Percentiles rank a stretch among this genome's conserved stretches.
Evolutionary conservation across 164 flowering plant genomes (phyloP).

Genomic region (Buxus sempervirens): DNA sequence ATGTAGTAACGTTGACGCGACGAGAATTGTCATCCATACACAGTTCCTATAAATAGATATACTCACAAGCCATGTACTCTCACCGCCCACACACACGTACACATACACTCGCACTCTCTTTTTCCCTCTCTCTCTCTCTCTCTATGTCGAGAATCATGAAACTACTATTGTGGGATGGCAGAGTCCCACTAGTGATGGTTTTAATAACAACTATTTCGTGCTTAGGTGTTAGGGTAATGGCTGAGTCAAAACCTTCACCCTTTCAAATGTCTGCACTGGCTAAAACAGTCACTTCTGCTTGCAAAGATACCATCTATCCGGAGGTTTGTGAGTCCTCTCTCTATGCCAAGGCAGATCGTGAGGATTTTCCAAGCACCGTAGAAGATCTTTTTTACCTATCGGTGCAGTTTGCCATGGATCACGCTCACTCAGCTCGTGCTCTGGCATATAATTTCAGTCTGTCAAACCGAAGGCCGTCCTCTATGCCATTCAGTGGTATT

Average conservation of each 20-base stretch:
- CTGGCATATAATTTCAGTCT: conserved; percentile 11
- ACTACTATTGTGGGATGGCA: conserved; percentile 1
- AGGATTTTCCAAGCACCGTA: conserved; percentile 1
- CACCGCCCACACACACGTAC: no score
- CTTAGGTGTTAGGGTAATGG: neutral
- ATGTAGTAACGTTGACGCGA: no score
- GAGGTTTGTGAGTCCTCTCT: conserved; percentile 18
- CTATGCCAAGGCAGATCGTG: neutral
- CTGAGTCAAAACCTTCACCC: conserved; percentile 1
- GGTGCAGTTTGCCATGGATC: conserved; percentile 10
- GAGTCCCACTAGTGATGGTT: conserved; percentile 11
- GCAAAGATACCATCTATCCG: conserved; percentile 23
- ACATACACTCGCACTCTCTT: no score
- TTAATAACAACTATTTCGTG: conserved; percentile 2
- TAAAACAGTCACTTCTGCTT: conserved; percentile 9
- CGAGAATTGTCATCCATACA: neutral
- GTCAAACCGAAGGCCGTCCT: neutral
- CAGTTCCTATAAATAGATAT: neutral
- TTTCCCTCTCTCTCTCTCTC: conserved; percentile 3
- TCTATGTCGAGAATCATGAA: conserved; percentile 6
- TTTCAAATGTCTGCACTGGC: neutral
- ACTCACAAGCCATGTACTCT: no score
- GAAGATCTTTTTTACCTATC: conserved; percentile 21
- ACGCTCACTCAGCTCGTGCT: conserved; percentile 7
- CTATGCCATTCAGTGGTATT: conserved; percentile 4